These are phyloP conservation scores for Metschnikowia continentalis DNA, from an alignment of 805 yeast species.

Conservation along the genomic window DNA sequence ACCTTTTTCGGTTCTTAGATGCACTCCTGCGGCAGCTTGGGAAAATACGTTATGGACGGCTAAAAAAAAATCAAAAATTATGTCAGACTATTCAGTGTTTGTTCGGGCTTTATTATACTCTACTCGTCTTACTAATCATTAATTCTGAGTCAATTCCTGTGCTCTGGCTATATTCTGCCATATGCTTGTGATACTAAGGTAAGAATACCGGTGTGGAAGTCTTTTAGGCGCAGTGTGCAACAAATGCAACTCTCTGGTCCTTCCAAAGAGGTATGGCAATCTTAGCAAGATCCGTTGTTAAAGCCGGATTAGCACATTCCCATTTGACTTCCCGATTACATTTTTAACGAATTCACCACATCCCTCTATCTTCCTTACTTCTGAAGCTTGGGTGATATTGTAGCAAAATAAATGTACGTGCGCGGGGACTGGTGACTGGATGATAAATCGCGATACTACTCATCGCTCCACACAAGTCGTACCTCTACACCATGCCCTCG, in stretches of 20 bases:
- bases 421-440: background rate
- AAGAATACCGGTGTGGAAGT: background rate
- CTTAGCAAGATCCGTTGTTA: too few relatives aligned
- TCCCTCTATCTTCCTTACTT: background rate
- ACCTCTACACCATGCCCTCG: background rate
- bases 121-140: background rate
- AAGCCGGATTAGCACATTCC: too few relatives aligned
- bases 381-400: background rate
- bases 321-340: too few relatives aligned
- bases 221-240: background rate
- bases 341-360: too few relatives aligned
- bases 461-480: background rate
- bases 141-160: background rate
- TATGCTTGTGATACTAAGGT: background rate
- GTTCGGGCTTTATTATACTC: background rate
- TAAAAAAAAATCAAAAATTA: background rate
- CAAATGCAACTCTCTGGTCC: too few relatives aligned
- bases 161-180: background rate
- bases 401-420: background rate
- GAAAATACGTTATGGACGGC: background rate
- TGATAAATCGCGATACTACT: background rate
- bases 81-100: background rate
- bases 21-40: slow-evolving; percentile 2
- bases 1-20: slow-evolving; percentile 1
- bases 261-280: too few relatives aligned